Conservation (phyloP, 495 filamentous ascomycete species). For the Hyaloscypha bicolor region DNA sequence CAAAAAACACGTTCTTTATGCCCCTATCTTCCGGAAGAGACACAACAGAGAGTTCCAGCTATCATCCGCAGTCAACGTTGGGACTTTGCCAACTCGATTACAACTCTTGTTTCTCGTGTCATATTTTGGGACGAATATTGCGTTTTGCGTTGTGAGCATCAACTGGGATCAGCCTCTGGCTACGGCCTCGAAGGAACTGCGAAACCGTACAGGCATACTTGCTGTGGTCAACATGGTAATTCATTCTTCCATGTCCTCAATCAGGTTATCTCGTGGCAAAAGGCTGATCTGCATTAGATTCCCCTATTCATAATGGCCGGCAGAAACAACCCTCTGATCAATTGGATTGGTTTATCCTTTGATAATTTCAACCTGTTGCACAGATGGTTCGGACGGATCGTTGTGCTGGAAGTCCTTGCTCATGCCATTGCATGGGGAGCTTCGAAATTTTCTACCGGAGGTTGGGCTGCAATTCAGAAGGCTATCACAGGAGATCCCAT, state of each 20-base stretch:
- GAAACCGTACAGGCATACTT: conserved; percentile 83
- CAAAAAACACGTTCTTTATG: conserved; percentile 81
- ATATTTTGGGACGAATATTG: conserved; percentile 72
- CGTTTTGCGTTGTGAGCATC: conserved; percentile 77
- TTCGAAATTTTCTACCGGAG: conserved; percentile 31
- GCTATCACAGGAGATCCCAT: conserved; percentile 39
- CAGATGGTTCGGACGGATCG: conserved; percentile 77
- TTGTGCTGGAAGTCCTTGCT: conserved; percentile 63
- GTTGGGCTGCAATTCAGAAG: conserved; percentile 48
- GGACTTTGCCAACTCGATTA: conserved; percentile 84
- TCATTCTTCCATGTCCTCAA: not conserved
- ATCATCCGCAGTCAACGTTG: conserved; percentile 83
- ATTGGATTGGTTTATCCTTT: conserved; percentile 66
- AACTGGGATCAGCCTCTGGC: conserved; percentile 52
- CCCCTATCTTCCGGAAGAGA: conserved; percentile 78
- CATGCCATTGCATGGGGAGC: conserved; percentile 57
- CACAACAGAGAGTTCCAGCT: conserved; percentile 89
- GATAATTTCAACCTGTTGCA: conserved; percentile 82
- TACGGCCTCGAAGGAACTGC: conserved; percentile 64
- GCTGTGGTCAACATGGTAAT: conserved; percentile 77
- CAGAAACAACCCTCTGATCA: conserved; percentile 62
- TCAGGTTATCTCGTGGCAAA: too few species aligned
- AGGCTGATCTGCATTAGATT: conserved; percentile 33
- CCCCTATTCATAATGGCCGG: conserved; percentile 59
- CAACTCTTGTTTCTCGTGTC: conserved; percentile 73